Base-by-base conservation (phyloP, 768 basidiomycete genomes). In the Trametes meyenii region DNA sequence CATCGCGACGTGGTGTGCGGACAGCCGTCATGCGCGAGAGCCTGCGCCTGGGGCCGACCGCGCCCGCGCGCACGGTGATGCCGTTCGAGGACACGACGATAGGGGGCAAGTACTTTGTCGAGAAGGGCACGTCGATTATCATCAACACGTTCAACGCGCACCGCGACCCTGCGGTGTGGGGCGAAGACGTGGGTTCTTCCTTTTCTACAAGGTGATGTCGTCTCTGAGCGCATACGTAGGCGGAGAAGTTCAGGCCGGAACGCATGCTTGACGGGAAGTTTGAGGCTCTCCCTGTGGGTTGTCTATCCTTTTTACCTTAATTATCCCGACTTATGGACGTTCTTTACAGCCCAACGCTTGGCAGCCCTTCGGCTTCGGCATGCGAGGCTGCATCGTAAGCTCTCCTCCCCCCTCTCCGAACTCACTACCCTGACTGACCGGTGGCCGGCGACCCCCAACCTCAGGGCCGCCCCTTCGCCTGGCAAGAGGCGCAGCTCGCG, bases 261-360 rank as follows among this genome's bases (percentile, higher is more conserved):
- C 72, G 81, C 5, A 81, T 83, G 81, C 62, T 82, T n/a, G 77
- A 79, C 60, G 80, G 78, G 3, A 77, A 77, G 52, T 83, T 80
- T 62, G 80, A 80, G 62, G 75, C 75, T 5, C 70, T 81, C 5
- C 81, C 81, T 6, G 76, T 73, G 24, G 8, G 64, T 48, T 13
- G 46, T 10, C 10, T 14, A 6, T 40, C 10, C 3, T 13, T 6
- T 21, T 0, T 29, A 13, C 26, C 12, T 4, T 35, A 23, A 3
- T 53, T 10, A 45, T 14, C 12, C n/a, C 24, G 19, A n/a, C 36
- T 29, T 12, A 14, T 23, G 38, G 8, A 7, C 44, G 21, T 24
- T 6, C 6, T 38, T 24, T 35, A 16, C 46, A 78, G 78, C 76
- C 74, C 11, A 77, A 79, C 50, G 73, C 76, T 1, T 80, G 78